Evolutionary conservation across 2,329 filamentous ascomycete species (phyloP).

Genomic region (Aspergillus glaucus): DNA sequence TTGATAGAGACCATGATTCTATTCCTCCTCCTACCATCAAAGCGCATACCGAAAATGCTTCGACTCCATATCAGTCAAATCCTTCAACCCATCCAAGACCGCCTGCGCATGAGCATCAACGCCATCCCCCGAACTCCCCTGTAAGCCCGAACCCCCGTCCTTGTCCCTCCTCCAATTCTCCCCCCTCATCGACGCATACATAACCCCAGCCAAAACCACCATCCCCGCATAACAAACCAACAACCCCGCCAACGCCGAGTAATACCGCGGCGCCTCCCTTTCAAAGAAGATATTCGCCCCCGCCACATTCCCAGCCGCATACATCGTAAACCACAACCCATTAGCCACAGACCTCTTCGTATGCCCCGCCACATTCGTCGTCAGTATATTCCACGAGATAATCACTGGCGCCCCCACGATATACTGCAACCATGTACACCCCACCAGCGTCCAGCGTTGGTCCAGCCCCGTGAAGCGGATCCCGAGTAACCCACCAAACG

Average conservation of each 20-base stretch:
- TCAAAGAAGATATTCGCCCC: conserved; percentile 45
- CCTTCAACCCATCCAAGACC: conserved; percentile 29
- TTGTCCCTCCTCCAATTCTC: conserved; percentile 19
- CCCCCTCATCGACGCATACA: conserved; percentile 19
- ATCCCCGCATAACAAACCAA: conserved; percentile 41
- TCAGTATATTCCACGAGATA: conserved; percentile 47
- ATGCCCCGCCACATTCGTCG: conserved; percentile 44
- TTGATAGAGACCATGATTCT: not conserved
- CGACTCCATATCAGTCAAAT: conserved; percentile 32
- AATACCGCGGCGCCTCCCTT: conserved; percentile 39
- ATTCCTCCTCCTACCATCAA: conserved; percentile 6
- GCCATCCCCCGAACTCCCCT: conserved; percentile 7
- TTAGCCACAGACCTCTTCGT: conserved; percentile 47
- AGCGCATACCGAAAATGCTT: conserved; percentile 31
- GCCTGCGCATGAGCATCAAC: conserved; percentile 8
- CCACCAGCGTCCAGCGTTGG: conserved; percentile 43
- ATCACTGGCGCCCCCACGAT: conserved; percentile 47
- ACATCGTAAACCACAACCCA: conserved; percentile 45
- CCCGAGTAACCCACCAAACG: conserved; percentile 44
- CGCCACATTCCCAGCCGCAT: conserved; percentile 45
- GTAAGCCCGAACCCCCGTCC: conserved; percentile 1
- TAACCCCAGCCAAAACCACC: conserved; percentile 25
- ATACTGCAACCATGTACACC: conserved; percentile 50
- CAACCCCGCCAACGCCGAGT: conserved; percentile 39
- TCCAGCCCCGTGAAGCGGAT: conserved; percentile 44